Percentiles rank a stretch among this genome's conserved stretches.
Evolutionary conservation across 2,329 filamentous ascomycete species (phyloP).

Genomic region (Penicillium italicum): DNA sequence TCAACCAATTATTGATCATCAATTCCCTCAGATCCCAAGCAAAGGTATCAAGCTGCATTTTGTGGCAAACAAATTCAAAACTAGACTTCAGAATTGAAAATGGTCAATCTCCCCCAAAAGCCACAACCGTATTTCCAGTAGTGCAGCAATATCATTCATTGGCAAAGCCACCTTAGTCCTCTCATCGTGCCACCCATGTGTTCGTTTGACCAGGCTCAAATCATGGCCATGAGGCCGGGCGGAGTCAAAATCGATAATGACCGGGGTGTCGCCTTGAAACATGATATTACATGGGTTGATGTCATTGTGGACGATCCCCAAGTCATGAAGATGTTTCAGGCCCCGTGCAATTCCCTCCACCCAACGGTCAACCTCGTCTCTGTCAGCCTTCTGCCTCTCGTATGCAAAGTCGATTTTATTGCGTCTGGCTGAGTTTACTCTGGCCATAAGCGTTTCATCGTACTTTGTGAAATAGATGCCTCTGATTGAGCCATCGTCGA

Average conservation of each 20-base stretch:
- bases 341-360: constrained; percentile 44
- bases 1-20: neutral
- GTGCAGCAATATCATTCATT: constrained; percentile 5
- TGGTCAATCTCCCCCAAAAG: neutral
- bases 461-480: constrained; percentile 6
- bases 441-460: constrained; percentile 3
- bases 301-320: constrained; percentile 87
- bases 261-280: constrained; percentile 50
- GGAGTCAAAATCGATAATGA: constrained; percentile 17
- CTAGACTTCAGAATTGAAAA: neutral
- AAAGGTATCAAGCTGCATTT: neutral
- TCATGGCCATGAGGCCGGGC: neutral
- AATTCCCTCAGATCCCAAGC: neutral
- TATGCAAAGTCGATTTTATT: neutral
- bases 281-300: constrained; percentile 92
- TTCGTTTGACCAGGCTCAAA: constrained; percentile 2
- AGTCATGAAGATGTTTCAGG: constrained; percentile 75
- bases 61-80: neutral
- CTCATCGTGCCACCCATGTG: constrained; percentile 5
- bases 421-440: neutral
- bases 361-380: neutral
- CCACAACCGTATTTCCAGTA: constrained; percentile 7
- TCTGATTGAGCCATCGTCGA: neutral
- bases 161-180: neutral
- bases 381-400: neutral